These are phyloP conservation scores for Lenzites betulinus DNA, from an alignment of 768 basidiomycete species.

Conservation along the genomic window DNA sequence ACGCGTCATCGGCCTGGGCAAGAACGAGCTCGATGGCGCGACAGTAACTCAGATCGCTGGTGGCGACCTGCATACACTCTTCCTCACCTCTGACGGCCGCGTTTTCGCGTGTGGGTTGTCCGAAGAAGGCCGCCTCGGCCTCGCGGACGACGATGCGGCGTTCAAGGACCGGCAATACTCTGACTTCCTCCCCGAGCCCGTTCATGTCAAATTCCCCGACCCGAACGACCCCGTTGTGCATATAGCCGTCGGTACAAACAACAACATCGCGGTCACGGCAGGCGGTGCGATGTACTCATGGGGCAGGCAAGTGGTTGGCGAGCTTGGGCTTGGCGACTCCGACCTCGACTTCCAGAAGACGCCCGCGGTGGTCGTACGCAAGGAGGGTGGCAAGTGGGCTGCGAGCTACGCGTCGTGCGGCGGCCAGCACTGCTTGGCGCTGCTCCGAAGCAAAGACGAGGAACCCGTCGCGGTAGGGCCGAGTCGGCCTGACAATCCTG, in stretches of 20 bases:
- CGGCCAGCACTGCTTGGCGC: conserved; percentile 75
- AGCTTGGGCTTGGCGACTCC: conserved; percentile 56
- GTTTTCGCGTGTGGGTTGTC: conserved; percentile 87
- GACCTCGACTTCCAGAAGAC: conserved; percentile 62
- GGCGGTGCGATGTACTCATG: conserved; percentile 73
- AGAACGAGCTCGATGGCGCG: conserved; percentile 55
- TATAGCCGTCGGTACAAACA: conserved; percentile 70
- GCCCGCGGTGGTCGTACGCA: conserved; percentile 68
- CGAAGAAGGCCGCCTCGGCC: conserved; percentile 83
- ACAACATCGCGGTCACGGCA: conserved; percentile 68
- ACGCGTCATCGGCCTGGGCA: conserved; percentile 65
- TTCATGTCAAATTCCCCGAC: conserved; percentile 65
- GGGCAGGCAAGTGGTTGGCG: conserved; percentile 80
- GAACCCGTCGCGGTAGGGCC: conserved; percentile 11
- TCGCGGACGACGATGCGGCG: conserved; percentile 68
- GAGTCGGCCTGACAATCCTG: neutral
- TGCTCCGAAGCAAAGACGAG: conserved; percentile 61
- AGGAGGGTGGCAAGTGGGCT: conserved; percentile 70
- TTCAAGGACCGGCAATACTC: conserved; percentile 54
- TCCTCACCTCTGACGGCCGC: conserved; percentile 79
- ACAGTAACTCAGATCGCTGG: conserved; percentile 71
- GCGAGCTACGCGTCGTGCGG: conserved; percentile 70
- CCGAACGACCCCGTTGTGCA: conserved; percentile 62
- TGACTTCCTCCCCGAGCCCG: conserved; percentile 68
- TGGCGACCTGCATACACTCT: conserved; percentile 89